Evolutionary conservation across 306 rosid genomes (phyloP), one percentile per base, ranked within the genome.

Genomic region (Cicer chorassanicum): DNA sequence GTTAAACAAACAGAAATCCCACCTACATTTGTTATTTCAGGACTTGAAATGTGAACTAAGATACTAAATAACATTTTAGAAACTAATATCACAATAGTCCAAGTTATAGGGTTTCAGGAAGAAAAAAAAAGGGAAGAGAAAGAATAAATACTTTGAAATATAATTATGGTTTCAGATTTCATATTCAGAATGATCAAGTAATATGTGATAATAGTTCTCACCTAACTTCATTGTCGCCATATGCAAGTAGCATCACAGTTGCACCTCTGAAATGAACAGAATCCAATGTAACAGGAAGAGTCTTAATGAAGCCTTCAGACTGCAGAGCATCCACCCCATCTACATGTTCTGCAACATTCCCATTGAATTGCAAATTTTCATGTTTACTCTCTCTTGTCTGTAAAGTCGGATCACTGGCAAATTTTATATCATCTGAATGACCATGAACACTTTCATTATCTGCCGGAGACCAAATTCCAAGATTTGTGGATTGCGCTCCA

Each of bases 171-270:
- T 56, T 56, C 39, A 56, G 7, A 19, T 9, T 61, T 41, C 68
- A 51, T 77, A 72, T 64, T 53, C 48, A 73, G 15, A 76, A 65
- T 78, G 57, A 54, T 63, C 39, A 72, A 80, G 68, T 48, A 61
- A 38, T 63, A 74, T 61, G 65, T 56, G 74, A 59, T 64, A 78
- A 46, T 71, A 63, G 73, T 79, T 62, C 88, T 84, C 80, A 93
- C 98, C 98, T 89, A 16, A 86, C 93, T 83, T 94, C 97, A 83
- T 82, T 85, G 87, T 91, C 97, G 38, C 97, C 97, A 43, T 90
- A 94, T 75, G 97, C 87, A 73, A 94, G 91, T 65, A 94, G 86
- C 97, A 94, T 89, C 75, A 94, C 78, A 0, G 93, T 86, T 63
- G 91, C 98, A 45, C 88, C 93, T 79, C 87, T 94, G 85, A 91